These are phyloP conservation scores for Cyberlindnera xishuangbannaensis DNA, from an alignment of 805 yeast species.

Conservation along the genomic window DNA sequence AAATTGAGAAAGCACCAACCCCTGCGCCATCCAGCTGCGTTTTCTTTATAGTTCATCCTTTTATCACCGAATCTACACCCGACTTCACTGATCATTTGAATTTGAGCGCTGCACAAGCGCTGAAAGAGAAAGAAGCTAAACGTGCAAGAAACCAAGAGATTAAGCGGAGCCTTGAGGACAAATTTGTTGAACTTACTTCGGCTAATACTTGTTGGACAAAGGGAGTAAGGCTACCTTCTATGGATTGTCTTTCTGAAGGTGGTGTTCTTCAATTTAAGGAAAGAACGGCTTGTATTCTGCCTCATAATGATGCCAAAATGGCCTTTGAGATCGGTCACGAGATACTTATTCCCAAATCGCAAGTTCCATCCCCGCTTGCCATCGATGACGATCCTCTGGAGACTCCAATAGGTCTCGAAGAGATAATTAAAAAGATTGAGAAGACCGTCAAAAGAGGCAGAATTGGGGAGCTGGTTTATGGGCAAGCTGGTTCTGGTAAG, in stretches of 20 bases:
- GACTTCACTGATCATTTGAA: constrained; percentile 28
- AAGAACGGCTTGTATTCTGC: constrained; percentile 35
- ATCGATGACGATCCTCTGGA: background rate
- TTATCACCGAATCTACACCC: constrained; percentile 31
- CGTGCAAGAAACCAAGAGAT: constrained; percentile 16
- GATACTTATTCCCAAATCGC: constrained; percentile 21
- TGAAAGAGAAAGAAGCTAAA: constrained; percentile 18
- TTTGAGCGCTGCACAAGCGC: constrained; percentile 17
- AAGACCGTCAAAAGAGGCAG: constrained; percentile 39
- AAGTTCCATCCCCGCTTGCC: constrained; percentile 10
- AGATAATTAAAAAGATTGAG: constrained; percentile 33
- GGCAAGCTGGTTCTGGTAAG: constrained; percentile 82
- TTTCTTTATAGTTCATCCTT: constrained; percentile 48
- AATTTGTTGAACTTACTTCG: constrained; percentile 13
- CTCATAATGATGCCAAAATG: constrained; percentile 29
- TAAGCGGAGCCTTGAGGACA: constrained; percentile 21
- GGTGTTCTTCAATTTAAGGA: constrained; percentile 48
- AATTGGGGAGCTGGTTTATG: constrained; percentile 59
- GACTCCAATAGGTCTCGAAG: constrained; percentile 53
- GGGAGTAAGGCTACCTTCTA: constrained; percentile 44
- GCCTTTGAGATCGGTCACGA: constrained; percentile 48
- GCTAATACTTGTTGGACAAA: constrained; percentile 41
- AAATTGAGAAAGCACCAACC: constrained; percentile 38
- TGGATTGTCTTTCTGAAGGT: constrained; percentile 51
- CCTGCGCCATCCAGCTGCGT: constrained; percentile 32